Percentiles rank a stretch among this genome's conserved stretches.
Conservation (phyloP, 2,329 filamentous ascomycete genomes). For the Fusarium sambucinum region DNA sequence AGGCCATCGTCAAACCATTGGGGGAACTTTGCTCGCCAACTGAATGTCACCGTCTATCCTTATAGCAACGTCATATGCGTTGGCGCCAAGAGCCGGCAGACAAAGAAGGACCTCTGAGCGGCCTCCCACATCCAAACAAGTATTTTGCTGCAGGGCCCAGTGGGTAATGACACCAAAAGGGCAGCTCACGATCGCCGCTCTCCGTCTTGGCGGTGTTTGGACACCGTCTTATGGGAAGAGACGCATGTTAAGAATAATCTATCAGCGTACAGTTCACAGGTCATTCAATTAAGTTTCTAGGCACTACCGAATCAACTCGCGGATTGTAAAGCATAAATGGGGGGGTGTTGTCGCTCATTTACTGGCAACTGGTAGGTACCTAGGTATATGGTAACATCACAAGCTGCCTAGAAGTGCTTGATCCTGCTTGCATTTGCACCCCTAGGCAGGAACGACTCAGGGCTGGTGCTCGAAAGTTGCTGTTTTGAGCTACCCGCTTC, state of each 20-base stretch:
- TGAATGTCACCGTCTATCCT: slow-evolving; percentile 14
- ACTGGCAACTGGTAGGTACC: background rate
- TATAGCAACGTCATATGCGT: slow-evolving; percentile 34
- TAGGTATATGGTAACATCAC: background rate
- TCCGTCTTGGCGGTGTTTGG: slow-evolving; percentile 33
- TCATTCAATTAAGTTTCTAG: background rate
- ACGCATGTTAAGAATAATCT: background rate
- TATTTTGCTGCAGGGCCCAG: slow-evolving; percentile 31
- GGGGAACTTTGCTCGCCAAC: slow-evolving; percentile 1
- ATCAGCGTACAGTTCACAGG: background rate
- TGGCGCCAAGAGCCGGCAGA: slow-evolving; percentile 29
- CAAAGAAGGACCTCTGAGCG: slow-evolving; percentile 26
- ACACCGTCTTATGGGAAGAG: background rate
- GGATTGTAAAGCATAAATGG: background rate
- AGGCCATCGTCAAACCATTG: slow-evolving; percentile 30
- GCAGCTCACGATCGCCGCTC: slow-evolving; percentile 27
- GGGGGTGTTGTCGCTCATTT: background rate
- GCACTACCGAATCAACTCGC: background rate
- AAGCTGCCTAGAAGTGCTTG: background rate
- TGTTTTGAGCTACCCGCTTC: slow-evolving; percentile 32
- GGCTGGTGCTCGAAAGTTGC: slow-evolving; percentile 19
- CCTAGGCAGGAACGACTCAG: slow-evolving; percentile 7
- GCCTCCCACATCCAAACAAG: slow-evolving; percentile 27
- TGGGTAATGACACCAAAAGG: slow-evolving; percentile 18
- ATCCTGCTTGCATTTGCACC: background rate